Evolutionary conservation across 2,329 filamentous ascomycete species (phyloP), one percentile per base, ranked within the genome.

Genomic region (Hypomyces perniciosus): DNA sequence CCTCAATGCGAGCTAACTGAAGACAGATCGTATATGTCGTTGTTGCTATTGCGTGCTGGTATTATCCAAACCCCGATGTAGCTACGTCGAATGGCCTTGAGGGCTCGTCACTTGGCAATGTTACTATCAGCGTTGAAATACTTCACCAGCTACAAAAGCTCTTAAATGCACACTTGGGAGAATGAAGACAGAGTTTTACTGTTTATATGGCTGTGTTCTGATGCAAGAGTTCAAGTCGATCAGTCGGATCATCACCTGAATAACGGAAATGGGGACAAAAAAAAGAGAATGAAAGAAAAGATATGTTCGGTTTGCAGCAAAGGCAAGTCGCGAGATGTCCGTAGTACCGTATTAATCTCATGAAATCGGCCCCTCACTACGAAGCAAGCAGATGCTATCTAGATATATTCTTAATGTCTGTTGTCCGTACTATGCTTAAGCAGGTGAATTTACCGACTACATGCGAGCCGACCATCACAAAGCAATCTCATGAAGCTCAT

Each of bases 31-130:
- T 74, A 4, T 75, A 75, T 55, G 58, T 70, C 4, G 74, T 73
- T 46, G 70, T 75, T 37, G 71, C 71, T 8, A 72, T 74, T 20
- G 71, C 72, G 0, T 70, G 68, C 31, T 75, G 67, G 64, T 74
- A 69, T 40, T 75, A 74, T 49, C 72, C 72, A 0, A 72, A 73
- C 53, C 70, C 67, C 0, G 66, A 68, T 10, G 65, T 68, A 0
- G 66, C 66, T 1, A 68, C 63, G 2, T 67, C 66, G 0, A 68
- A 68, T 13, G 64, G 60, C 0, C 1, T 68, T 4, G 53, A 62
- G 35, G 58, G 53, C 1, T 46, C 57, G 0, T 54, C 59, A 9
- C 28, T 57, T 12, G 56, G 67, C 12, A 62, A 67, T 12, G 56
- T 67, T 8, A 64, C 60, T 0, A 63, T 67, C 57, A 67, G 59